phyloP scores from a whole-genome alignment of 106 monocot species.

The Dendrobium officinale region DNA sequence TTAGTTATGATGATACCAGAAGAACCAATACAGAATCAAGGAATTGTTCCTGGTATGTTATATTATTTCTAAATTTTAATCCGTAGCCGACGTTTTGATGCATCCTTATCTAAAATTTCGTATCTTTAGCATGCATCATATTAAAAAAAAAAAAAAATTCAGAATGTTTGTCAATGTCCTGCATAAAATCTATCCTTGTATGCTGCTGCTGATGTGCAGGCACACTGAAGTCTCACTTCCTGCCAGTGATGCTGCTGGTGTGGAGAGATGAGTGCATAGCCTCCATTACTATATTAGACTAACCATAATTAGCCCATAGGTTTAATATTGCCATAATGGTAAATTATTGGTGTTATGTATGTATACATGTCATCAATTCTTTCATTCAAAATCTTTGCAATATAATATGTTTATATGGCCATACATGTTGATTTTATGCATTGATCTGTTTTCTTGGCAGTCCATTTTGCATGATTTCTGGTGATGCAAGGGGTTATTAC shows the following conservation, averaged over 20 bases:
- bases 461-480: not conserved
- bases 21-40: conserved; percentile 22
- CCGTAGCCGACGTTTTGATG: not conserved
- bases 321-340: not conserved
- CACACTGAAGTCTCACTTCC: not conserved
- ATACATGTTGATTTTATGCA: not conserved
- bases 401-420: not conserved
- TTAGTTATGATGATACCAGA: conserved; percentile 11
- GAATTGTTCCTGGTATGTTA: conserved; percentile 19
- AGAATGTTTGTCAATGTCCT: not conserved
- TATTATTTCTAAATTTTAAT: not conserved
- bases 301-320: not conserved
- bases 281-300: not conserved
- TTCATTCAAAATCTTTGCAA: not conserved
- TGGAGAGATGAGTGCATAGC: not conserved
- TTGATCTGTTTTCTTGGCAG: not conserved
- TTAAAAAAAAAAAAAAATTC: not conserved
- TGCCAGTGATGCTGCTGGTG: not conserved
- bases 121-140: not conserved
- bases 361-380: not conserved
- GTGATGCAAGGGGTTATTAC: not conserved
- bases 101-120: not conserved
- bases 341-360: not conserved
- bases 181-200: not conserved
- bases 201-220: not conserved